phyloP scores from a whole-genome alignment of 2,329 filamentous ascomycete species.

The Camptophora hylomeconis region DNA sequence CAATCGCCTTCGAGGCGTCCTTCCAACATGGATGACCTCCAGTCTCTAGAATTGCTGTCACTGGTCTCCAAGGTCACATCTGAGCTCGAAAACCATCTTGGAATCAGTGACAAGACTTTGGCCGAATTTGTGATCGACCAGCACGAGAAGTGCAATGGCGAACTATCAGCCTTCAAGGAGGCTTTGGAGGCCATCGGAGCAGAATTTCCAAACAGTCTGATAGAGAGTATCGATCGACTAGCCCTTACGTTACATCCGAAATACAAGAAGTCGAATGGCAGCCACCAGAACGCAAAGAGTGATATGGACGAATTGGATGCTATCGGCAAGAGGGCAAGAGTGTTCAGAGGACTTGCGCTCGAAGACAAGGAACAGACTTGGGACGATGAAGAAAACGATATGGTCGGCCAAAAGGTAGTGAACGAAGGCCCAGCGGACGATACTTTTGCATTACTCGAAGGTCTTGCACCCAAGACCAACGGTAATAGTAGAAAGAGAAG shows the following conservation, averaged over 20 bases:
- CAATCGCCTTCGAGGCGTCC: too few species aligned
- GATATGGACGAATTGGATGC: conserved; percentile 30
- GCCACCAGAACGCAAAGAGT: conserved; percentile 23
- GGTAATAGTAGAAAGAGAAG: conserved; percentile 39
- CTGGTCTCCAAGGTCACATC: conserved; percentile 90
- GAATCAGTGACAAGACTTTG: conserved; percentile 83
- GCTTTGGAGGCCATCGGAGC: conserved; percentile 64
- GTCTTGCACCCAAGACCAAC: conserved; percentile 47
- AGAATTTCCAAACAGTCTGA: conserved; percentile 71
- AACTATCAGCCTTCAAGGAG: conserved; percentile 59
- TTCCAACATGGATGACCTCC: conserved; percentile 67
- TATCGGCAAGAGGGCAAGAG: conserved; percentile 60
- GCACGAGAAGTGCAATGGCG: conserved; percentile 56
- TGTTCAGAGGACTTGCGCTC: conserved; percentile 83
- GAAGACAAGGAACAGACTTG: conserved; percentile 58
- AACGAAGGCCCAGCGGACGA: conserved; percentile 55
- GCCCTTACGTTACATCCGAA: conserved; percentile 84
- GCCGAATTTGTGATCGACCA: conserved; percentile 94
- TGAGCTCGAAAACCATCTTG: conserved; percentile 87
- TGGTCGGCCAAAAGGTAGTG: conserved; percentile 16
- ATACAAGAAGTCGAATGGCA: conserved; percentile 49
- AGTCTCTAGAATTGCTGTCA: conserved; percentile 81
- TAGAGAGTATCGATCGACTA: conserved; percentile 83
- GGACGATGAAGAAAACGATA: conserved; percentile 35
- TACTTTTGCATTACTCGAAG: conserved; percentile 83